These are phyloP conservation scores for Solanum stenotomum DNA, from an alignment of 257 asterid species.

Conservation along the genomic window DNA sequence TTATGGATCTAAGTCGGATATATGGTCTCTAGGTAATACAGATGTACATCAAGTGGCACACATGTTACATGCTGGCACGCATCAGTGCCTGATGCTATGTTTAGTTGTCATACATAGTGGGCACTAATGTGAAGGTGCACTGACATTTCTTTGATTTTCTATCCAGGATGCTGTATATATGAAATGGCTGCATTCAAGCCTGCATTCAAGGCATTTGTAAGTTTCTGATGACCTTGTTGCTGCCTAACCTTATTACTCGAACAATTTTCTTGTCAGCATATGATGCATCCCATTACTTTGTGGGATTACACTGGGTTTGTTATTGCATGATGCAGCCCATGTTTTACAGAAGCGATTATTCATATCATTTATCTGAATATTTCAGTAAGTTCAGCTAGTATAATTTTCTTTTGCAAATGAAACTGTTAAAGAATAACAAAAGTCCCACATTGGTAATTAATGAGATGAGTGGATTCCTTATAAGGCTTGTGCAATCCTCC, in stretches of 20 bases:
- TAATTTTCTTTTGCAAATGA: background rate
- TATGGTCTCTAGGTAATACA: conserved; percentile 87
- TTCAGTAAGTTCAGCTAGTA: background rate
- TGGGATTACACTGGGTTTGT: background rate
- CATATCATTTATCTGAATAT: background rate
- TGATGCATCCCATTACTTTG: background rate
- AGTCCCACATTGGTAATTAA: too few relatives aligned
- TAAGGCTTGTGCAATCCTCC: too few relatives aligned
- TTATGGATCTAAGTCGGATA: conserved; percentile 87
- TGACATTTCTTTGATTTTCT: conserved; percentile 9
- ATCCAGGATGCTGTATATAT: conserved; percentile 86
- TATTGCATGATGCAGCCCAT: background rate
- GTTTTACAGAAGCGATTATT: background rate
- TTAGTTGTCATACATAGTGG: background rate
- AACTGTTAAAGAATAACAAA: too few relatives aligned
- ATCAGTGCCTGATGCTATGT: background rate
- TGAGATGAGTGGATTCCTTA: too few relatives aligned
- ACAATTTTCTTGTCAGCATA: background rate
- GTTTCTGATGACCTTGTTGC: conserved; percentile 20
- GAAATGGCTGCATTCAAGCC: conserved; percentile 90
- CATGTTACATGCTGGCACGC: background rate
- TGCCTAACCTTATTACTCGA: background rate
- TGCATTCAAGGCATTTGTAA: conserved; percentile 96
- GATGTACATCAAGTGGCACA: background rate
- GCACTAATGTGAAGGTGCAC: background rate